Evolutionary conservation across 306 rosid genomes (phyloP).

Genomic region (Glycine soja): DNA sequence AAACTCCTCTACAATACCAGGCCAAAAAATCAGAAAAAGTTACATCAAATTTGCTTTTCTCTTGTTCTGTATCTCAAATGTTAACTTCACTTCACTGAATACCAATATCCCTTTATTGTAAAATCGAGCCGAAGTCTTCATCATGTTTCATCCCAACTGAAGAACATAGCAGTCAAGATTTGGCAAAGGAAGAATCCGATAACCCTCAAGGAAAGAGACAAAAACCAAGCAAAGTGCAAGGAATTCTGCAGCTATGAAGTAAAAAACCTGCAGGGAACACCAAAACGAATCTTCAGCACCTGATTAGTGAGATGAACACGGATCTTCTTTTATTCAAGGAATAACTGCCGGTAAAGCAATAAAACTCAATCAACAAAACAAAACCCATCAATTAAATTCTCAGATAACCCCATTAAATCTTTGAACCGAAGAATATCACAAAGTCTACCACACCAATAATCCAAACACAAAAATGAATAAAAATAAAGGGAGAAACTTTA

Average conservation of each 20-base stretch:
- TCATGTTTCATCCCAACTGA: conserved; percentile 29
- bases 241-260: conserved; percentile 50
- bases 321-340: conserved; percentile 37
- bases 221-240: conserved; percentile 47
- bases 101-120: conserved; percentile 10
- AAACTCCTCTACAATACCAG: conserved; percentile 40
- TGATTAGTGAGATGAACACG: conserved; percentile 29
- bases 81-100: conserved; percentile 25
- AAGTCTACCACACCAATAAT: conserved; percentile 22
- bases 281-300: conserved; percentile 50
- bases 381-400: conserved; percentile 29
- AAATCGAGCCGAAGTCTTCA: conserved; percentile 36
- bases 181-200: conserved; percentile 44
- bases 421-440: conserved; percentile 45
- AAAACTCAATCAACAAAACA: conserved; percentile 30
- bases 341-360: conserved; percentile 22
- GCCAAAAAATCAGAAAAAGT: conserved; percentile 21
- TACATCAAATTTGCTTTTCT: conserved; percentile 27
- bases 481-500: neutral
- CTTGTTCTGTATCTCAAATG: conserved; percentile 20
- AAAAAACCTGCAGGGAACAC: conserved; percentile 52
- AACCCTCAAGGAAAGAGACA: conserved; percentile 50
- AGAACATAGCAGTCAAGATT: conserved; percentile 48
- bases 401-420: conserved; percentile 36
- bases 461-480: neutral